Conservation (phyloP, 257 asterid species). For the Penstemon newberryi region DNA sequence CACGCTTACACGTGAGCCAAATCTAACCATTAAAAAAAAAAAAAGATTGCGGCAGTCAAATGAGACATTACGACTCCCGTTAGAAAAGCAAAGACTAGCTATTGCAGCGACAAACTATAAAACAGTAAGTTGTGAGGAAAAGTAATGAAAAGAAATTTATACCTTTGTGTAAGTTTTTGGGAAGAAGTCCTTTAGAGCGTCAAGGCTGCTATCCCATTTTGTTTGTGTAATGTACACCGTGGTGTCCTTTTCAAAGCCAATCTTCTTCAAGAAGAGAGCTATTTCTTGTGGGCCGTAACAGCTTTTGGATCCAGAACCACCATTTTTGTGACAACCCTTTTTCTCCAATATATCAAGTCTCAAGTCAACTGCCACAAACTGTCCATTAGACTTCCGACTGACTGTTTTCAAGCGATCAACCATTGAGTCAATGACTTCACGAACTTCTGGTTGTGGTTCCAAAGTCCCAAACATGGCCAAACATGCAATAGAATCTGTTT, state of each 20-base stretch:
- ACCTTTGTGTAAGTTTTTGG: constrained; percentile 77
- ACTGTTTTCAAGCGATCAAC: constrained; percentile 71
- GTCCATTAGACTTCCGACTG: constrained; percentile 78
- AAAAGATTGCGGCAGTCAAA: background rate
- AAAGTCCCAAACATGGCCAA: constrained; percentile 90
- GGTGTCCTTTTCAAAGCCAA: constrained; percentile 61
- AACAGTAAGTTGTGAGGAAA: background rate
- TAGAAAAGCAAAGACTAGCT: too few relatives aligned
- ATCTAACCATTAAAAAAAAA: background rate
- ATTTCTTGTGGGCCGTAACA: constrained; percentile 66
- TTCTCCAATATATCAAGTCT: constrained; percentile 88
- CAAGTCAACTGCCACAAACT: constrained; percentile 83
- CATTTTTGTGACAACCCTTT: constrained; percentile 56
- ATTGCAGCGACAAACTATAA: background rate
- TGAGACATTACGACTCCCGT: background rate
- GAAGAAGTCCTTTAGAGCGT: constrained; percentile 55
- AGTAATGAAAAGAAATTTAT: background rate
- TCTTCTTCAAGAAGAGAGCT: constrained; percentile 57
- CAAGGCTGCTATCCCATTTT: constrained; percentile 70
- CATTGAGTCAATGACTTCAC: constrained; percentile 86
- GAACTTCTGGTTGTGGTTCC: constrained; percentile 73
- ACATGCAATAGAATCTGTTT: constrained; percentile 68
- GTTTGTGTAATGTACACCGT: constrained; percentile 66
- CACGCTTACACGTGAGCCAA: background rate
- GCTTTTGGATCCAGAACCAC: constrained; percentile 53